Evolutionary conservation across 2,329 filamentous ascomycete species (phyloP).

Genomic region (Alternaria ethzedia): DNA sequence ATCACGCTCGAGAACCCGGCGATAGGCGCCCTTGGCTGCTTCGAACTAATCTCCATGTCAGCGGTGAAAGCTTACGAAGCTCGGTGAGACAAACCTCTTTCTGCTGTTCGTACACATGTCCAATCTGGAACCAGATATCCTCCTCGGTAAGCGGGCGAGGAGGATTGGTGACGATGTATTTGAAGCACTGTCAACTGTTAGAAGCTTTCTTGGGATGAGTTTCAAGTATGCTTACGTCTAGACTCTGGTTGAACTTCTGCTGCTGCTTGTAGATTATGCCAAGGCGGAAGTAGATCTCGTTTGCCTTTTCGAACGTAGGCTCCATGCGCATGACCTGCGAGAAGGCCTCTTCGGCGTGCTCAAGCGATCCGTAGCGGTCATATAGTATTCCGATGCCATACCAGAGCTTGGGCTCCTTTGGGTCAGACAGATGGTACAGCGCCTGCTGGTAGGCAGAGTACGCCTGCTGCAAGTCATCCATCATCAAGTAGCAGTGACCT

Average conservation of each 20-base stretch:
- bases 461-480: conserved; percentile 95
- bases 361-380: conserved; percentile 92
- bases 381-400: conserved; percentile 98
- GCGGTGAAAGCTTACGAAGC: neutral
- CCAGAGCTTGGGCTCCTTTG: conserved; percentile 98
- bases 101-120: conserved; percentile 97
- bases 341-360: conserved; percentile 97
- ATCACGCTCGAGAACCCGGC: conserved; percentile 90
- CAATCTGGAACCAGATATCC: conserved; percentile 99
- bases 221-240: conserved; percentile 70
- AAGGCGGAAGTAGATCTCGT: conserved; percentile 97
- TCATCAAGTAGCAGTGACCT: conserved; percentile 99
- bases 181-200: conserved; percentile 77
- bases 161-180: conserved; percentile 93
- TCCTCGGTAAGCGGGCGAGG: conserved; percentile 93
- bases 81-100: conserved; percentile 79
- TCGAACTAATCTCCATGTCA: conserved; percentile 72
- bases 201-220: neutral
- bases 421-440: conserved; percentile 87
- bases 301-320: conserved; percentile 96
- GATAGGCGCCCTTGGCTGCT: conserved; percentile 88
- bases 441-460: conserved; percentile 97
- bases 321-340: conserved; percentile 99
- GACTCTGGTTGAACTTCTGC: conserved; percentile 87
- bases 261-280: conserved; percentile 99